A percentile compares a stretch with the other conserved stretches of the same genome.
Evolutionary conservation across 495 filamentous ascomycete genomes (phyloP).

Genomic region (Rhypophila decipiens): DNA sequence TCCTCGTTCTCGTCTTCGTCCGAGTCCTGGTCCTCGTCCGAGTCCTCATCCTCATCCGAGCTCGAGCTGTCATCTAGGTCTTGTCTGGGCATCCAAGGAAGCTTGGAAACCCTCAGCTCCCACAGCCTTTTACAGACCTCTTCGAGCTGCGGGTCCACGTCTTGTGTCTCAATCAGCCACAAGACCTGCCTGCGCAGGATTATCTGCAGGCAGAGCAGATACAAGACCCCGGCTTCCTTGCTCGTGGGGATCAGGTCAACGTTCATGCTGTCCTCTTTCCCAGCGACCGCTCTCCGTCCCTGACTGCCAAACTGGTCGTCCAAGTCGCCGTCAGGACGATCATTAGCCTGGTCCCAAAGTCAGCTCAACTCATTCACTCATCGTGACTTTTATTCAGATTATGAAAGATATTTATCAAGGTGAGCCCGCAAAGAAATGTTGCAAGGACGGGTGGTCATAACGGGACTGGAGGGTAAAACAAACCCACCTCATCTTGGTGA

Average conservation of each 20-base stretch:
- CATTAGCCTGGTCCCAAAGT: constrained; percentile 27
- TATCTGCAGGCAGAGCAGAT: constrained; percentile 78
- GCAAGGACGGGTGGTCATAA: too few relatives aligned
- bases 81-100: constrained; percentile 28
- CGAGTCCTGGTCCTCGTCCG: background rate
- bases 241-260: constrained; percentile 56
- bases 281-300: constrained; percentile 41
- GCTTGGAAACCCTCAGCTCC: constrained; percentile 37
- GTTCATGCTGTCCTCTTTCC: constrained; percentile 47
- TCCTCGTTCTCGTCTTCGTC: constrained; percentile 4
- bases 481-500: constrained; percentile 42
- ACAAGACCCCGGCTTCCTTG: constrained; percentile 63
- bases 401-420: background rate
- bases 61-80: too few relatives aligned
- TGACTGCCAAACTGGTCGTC: constrained; percentile 66
- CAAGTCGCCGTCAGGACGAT: constrained; percentile 59
- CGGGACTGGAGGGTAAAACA: background rate
- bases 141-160: constrained; percentile 39
- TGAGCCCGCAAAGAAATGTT: too few relatives aligned
- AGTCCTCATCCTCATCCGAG: too few relatives aligned
- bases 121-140: constrained; percentile 46
- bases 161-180: constrained; percentile 39
- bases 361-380: background rate
- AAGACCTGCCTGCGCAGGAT: constrained; percentile 43
- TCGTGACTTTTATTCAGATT: background rate